Conservation (phyloP, 129 eudicot genomes). For the Cynara cardunculus region DNA sequence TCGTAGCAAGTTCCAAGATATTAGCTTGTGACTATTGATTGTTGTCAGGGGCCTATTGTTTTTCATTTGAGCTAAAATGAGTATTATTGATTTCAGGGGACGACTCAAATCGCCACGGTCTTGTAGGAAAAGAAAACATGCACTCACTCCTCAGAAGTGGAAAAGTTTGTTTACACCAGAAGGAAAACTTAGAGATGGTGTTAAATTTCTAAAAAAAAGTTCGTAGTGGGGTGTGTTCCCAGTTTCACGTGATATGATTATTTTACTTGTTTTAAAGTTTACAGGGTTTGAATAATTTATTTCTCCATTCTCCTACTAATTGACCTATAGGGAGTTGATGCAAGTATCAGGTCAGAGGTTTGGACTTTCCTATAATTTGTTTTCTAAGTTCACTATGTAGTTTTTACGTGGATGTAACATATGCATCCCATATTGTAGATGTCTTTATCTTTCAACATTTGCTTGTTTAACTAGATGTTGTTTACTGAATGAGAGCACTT, state of each 20-base stretch:
- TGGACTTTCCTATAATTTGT: constrained; percentile 71
- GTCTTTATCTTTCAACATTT: neutral
- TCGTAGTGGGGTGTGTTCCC: too few relatives aligned
- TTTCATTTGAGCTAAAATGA: neutral
- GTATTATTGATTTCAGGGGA: constrained; percentile 42
- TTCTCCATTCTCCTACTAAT: too few relatives aligned
- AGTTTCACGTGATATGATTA: too few relatives aligned
- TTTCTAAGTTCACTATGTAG: neutral
- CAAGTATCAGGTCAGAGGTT: too few relatives aligned
- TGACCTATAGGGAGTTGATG: too few relatives aligned
- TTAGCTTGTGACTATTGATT: constrained; percentile 5
- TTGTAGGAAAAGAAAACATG: constrained; percentile 72
- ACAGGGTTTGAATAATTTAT: too few relatives aligned
- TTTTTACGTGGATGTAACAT: neutral
- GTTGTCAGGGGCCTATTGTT: neutral
- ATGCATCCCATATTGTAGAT: too few relatives aligned
- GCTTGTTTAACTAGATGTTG: neutral
- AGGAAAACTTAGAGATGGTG: constrained; percentile 72
- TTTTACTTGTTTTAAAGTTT: too few relatives aligned
- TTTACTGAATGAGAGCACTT: too few relatives aligned
- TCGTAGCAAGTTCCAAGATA: neutral
- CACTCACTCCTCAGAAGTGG: constrained; percentile 72
- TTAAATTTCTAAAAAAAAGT: constrained; percentile 77
- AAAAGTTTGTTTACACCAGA: constrained; percentile 58
- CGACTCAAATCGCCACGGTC: constrained; percentile 97